Conservation (phyloP, 768 basidiomycete genomes). For the Kwoniella mangroviensis region DNA sequence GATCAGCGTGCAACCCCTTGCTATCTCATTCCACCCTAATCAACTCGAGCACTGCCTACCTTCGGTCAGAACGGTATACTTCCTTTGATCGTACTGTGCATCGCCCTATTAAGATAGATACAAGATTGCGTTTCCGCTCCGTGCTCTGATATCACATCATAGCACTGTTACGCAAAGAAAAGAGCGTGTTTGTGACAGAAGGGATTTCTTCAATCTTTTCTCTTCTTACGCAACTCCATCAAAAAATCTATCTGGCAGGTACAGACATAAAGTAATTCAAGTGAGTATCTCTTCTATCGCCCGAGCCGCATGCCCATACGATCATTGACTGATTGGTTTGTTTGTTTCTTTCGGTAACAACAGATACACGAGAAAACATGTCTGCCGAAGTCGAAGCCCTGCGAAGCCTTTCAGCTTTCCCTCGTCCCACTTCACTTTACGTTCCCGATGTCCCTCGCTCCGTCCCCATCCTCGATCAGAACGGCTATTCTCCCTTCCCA, state of each 20-base stretch:
- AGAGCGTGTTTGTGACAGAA: constrained; percentile 1
- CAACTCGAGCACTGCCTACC: neutral
- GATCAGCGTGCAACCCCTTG: constrained; percentile 12
- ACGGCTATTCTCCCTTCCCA: constrained; percentile 49
- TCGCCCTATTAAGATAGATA: neutral
- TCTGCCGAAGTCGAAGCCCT: constrained; percentile 23
- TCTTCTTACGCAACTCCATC: neutral
- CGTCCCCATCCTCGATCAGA: constrained; percentile 33
- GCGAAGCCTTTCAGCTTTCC: constrained; percentile 27
- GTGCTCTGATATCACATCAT: neutral
- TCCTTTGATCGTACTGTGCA: constrained; percentile 14
- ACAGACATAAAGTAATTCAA: neutral
- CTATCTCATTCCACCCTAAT: neutral
- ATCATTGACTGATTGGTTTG: constrained; percentile 9
- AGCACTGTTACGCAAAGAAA: neutral
- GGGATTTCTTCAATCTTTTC: neutral
- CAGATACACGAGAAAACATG: constrained; percentile 16
- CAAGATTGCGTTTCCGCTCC: constrained; percentile 15
- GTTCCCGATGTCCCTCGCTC: constrained; percentile 27
- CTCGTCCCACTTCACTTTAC: constrained; percentile 41
- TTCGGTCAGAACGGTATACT: neutral
- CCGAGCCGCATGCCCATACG: neutral
- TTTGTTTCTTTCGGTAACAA: neutral
- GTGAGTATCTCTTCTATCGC: neutral
- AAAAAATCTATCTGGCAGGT: neutral